phyloP scores from a whole-genome alignment of 345 rosid genomes.

The Populus deltoides region DNA sequence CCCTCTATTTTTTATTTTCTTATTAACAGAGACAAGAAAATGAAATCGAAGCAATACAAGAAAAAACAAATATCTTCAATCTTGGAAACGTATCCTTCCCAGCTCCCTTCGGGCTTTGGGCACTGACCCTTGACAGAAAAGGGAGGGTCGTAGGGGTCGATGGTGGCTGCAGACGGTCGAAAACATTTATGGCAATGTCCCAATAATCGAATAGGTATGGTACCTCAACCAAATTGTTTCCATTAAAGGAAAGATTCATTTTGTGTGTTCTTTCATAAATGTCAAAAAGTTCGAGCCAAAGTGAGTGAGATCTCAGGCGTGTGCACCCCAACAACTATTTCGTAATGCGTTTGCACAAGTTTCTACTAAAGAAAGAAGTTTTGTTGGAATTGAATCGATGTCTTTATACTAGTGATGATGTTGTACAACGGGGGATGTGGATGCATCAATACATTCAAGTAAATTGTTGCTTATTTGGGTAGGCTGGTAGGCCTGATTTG shows the following conservation, averaged over 20 bases:
- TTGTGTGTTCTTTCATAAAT: not conserved
- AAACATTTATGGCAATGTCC: not conserved
- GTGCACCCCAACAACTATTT: not conserved
- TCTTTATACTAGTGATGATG: not conserved
- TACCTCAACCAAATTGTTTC: conserved; percentile 9
- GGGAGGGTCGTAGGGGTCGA: not conserved
- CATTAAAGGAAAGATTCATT: conserved; percentile 43
- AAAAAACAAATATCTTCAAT: no score
- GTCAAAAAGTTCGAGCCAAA: conserved; percentile 5
- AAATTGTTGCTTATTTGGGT: no score
- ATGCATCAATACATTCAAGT: no score
- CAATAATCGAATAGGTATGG: conserved; percentile 4
- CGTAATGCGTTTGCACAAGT: not conserved
- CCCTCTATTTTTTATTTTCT: no score
- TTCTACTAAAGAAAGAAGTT: no score
- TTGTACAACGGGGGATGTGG: no score
- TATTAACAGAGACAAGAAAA: no score
- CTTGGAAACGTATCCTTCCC: no score
- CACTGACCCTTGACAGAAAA: conserved; percentile 4
- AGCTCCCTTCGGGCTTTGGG: not conserved
- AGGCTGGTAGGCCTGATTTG: no score
- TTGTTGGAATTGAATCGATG: not conserved
- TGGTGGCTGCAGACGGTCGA: not conserved
- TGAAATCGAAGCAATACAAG: not conserved
- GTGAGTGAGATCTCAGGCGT: not conserved